Conservation (phyloP, 1,284 basidiomycete species). For the Mycosarcoma mackinlayi region DNA sequence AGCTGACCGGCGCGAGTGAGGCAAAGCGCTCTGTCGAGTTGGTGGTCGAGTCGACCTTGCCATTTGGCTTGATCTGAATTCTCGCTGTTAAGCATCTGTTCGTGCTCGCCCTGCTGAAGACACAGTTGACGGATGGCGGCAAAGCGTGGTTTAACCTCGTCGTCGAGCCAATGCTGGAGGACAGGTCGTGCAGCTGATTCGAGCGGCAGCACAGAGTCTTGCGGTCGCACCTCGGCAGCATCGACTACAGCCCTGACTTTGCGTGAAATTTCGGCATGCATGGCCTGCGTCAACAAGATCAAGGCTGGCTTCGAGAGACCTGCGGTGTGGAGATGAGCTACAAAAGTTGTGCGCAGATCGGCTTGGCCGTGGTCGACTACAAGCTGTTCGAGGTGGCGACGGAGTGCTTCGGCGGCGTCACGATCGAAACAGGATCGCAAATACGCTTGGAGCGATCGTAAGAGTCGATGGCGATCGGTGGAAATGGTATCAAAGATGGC, state of each 20-base stretch:
- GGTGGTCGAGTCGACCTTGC: slow-evolving; percentile 45
- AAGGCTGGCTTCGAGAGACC: slow-evolving; percentile 26
- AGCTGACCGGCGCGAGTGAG: slow-evolving; percentile 72
- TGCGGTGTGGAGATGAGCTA: slow-evolving; percentile 15
- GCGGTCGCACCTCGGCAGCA: slow-evolving; percentile 17
- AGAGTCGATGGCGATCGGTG: slow-evolving; percentile 5
- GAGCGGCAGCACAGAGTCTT: slow-evolving; percentile 29
- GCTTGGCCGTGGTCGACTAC: slow-evolving; percentile 1
- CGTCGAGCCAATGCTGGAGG: slow-evolving; percentile 38
- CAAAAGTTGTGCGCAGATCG: slow-evolving; percentile 22
- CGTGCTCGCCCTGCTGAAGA: background rate
- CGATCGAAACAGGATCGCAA: slow-evolving; percentile 21
- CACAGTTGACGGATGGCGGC: slow-evolving; percentile 28
- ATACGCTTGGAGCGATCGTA: slow-evolving; percentile 18
- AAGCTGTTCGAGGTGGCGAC: slow-evolving; percentile 17
- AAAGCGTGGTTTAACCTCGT: slow-evolving; percentile 34
- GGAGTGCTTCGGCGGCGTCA: slow-evolving; percentile 12
- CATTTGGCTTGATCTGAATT: slow-evolving; percentile 13
- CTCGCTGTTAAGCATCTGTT: slow-evolving; percentile 4
- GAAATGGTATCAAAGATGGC: slow-evolving; percentile 20
- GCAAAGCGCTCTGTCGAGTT: slow-evolving; percentile 52
- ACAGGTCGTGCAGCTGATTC: slow-evolving; percentile 33
- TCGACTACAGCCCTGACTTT: slow-evolving; percentile 36
- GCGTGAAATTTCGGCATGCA: slow-evolving; percentile 35
- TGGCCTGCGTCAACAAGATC: slow-evolving; percentile 29